A percentile compares a stretch with the other conserved stretches of the same genome.
Conservation (phyloP, 2,329 filamentous ascomycete genomes). For the Aspergillus sp. region DNA sequence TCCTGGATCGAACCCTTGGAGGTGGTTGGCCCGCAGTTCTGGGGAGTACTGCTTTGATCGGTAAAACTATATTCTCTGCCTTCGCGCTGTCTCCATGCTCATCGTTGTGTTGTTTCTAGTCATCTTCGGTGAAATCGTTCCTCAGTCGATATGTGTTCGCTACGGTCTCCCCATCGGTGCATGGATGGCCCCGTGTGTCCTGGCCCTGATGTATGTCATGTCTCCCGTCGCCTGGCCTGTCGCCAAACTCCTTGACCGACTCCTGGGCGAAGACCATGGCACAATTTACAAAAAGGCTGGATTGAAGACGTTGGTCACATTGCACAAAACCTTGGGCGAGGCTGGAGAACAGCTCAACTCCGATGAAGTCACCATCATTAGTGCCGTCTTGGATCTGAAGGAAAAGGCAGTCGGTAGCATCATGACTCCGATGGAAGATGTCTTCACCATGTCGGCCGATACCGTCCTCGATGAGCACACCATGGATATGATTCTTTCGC, state of each 20-base stretch:
- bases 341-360: constrained; percentile 84
- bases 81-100: not conserved
- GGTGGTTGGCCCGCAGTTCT: constrained; percentile 92
- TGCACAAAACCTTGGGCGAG: constrained; percentile 87
- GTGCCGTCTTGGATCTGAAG: constrained; percentile 90
- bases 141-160: constrained; percentile 92
- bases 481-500: constrained; percentile 89
- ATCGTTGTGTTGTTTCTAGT: constrained; percentile 50
- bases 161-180: constrained; percentile 94
- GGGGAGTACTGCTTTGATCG: constrained; percentile 88
- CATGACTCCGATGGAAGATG: constrained; percentile 98
- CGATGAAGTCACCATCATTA: constrained; percentile 98
- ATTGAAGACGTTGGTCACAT: constrained; percentile 88
- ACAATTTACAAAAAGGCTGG: constrained; percentile 98
- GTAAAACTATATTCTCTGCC: constrained; percentile 47
- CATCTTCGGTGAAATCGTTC: constrained; percentile 95
- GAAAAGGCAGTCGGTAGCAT: constrained; percentile 92
- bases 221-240: constrained; percentile 89
- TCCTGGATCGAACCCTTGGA: constrained; percentile 87
- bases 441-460: constrained; percentile 95
- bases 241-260: constrained; percentile 87
- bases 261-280: constrained; percentile 91
- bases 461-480: constrained; percentile 87
- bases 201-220: constrained; percentile 86
- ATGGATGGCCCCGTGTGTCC: constrained; percentile 83